These are phyloP conservation scores for Strobilomyces confusus DNA, from an alignment of 768 basidiomycete species.

Conservation along the genomic window DNA sequence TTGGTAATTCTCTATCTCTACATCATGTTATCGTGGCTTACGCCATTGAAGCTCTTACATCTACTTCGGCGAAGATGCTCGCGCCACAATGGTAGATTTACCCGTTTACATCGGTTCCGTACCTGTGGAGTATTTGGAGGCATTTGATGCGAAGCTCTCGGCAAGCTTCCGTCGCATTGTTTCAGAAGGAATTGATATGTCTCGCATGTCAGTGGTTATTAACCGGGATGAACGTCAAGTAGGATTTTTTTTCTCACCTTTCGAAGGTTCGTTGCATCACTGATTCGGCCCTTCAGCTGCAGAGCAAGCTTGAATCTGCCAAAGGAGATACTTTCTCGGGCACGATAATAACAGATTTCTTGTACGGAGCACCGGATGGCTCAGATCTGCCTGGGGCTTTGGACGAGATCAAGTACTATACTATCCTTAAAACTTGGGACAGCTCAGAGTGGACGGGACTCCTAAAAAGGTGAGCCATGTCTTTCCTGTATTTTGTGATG, in stretches of 20 bases:
- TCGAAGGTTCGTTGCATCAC: background rate
- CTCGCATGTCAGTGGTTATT: constrained; percentile 82
- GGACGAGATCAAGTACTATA: constrained; percentile 76
- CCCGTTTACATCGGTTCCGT: constrained; percentile 80
- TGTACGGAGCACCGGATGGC: constrained; percentile 83
- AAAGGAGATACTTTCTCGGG: constrained; percentile 78
- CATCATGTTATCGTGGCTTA: constrained; percentile 12
- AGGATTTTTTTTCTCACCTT: constrained; percentile 3
- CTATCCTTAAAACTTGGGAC: constrained; percentile 64
- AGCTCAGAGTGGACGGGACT: constrained; percentile 73
- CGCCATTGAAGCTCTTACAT: constrained; percentile 64
- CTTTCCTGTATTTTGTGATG: constrained; percentile 3
- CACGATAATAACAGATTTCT: constrained; percentile 74
- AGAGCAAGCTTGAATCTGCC: constrained; percentile 77
- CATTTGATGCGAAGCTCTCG: constrained; percentile 64
- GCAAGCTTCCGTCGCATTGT: constrained; percentile 66
- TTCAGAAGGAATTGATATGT: constrained; percentile 81
- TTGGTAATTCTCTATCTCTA: constrained; percentile 48
- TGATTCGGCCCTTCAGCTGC: constrained; percentile 47
- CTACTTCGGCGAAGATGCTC: constrained; percentile 73
- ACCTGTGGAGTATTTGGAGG: constrained; percentile 73
- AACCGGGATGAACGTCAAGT: constrained; percentile 87
- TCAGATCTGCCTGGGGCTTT: constrained; percentile 69
- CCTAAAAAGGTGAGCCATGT: constrained; percentile 58
- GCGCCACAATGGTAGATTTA: constrained; percentile 69